Evolutionary conservation across 176 grass and related monocot genomes (phyloP).

Genomic region (Musa beccarii): DNA sequence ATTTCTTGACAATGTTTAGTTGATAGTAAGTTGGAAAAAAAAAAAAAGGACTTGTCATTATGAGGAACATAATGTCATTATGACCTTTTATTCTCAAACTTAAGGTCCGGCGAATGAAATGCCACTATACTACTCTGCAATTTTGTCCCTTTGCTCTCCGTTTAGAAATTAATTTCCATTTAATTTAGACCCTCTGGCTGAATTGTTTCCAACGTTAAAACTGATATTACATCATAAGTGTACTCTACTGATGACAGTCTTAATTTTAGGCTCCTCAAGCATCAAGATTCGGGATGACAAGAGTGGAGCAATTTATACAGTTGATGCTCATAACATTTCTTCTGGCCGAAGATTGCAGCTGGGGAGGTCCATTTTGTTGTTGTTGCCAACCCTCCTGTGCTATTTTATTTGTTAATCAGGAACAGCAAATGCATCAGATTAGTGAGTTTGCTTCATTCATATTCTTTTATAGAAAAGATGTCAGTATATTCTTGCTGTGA

Average conservation of each 20-base stretch:
- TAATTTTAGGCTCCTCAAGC: slow-evolving; percentile 76
- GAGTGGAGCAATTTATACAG: slow-evolving; percentile 37
- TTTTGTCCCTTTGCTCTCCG: not conserved
- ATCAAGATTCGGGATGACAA: slow-evolving; percentile 76
- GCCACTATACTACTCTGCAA: not conserved
- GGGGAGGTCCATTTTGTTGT: slow-evolving; percentile 27
- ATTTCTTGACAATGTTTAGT: too few species aligned
- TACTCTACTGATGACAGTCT: not conserved
- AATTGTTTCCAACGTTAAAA: too few species aligned
- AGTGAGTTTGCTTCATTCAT: slow-evolving; percentile 4
- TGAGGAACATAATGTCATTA: not conserved
- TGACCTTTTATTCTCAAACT: not conserved
- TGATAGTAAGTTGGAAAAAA: too few species aligned
- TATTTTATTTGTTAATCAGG: not conserved
- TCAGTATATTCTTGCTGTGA: not conserved
- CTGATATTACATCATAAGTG: too few species aligned
- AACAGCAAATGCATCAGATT: not conserved
- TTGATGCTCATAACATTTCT: slow-evolving; percentile 50
- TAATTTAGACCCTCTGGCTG: not conserved
- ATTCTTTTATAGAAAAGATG: slow-evolving; percentile 7
- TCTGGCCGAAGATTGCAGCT: slow-evolving; percentile 44
- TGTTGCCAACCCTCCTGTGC: slow-evolving; percentile 24
- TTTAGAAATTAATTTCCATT: not conserved
- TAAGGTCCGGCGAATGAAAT: not conserved
- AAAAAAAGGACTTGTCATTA: too few species aligned